These are phyloP conservation scores for Lignosus rhinocerotis DNA, from an alignment of 1,284 basidiomycete genomes.

Conservation along the genomic window DNA sequence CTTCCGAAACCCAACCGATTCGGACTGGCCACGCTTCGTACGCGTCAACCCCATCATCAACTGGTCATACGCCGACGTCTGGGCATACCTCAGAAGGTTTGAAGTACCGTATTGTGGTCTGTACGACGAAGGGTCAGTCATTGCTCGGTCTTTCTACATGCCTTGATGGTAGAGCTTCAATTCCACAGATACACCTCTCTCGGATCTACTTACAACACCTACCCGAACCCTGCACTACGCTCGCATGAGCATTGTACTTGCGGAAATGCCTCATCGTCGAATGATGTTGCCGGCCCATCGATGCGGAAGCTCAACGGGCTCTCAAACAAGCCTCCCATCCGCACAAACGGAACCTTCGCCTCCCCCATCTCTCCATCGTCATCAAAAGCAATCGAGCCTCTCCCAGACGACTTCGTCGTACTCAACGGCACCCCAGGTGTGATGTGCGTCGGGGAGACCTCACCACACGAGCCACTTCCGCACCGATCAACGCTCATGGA, in stretches of 20 bases:
- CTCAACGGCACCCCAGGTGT: constrained; percentile 13
- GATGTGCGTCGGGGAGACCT: constrained; percentile 19
- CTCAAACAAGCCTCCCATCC: background rate
- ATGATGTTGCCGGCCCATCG: background rate
- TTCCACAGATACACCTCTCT: constrained; percentile 87
- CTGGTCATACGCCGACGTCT: constrained; percentile 90
- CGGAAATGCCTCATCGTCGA: constrained; percentile 8
- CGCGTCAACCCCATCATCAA: constrained; percentile 96
- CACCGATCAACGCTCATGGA: constrained; percentile 16
- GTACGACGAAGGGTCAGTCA: constrained; percentile 86
- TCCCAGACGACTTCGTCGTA: constrained; percentile 22
- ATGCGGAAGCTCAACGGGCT: background rate
- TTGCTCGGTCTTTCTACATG: background rate
- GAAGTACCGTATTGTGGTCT: constrained; percentile 84
- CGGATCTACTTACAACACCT: constrained; percentile 93
- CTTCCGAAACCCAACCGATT: constrained; percentile 78
- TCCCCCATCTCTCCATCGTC: background rate
- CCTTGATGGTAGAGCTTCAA: background rate
- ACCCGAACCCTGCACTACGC: constrained; percentile 84
- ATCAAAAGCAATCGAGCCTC: constrained; percentile 6
- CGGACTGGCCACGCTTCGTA: constrained; percentile 87
- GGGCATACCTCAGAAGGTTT: constrained; percentile 81
- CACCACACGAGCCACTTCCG: constrained; percentile 15
- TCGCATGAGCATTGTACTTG: constrained; percentile 34
- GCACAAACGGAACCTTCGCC: background rate